Evolutionary conservation across 1,139 yeast genomes (phyloP), one percentile per base, ranked within the genome.

Genomic region (Trichomonascaceae sp.): DNA sequence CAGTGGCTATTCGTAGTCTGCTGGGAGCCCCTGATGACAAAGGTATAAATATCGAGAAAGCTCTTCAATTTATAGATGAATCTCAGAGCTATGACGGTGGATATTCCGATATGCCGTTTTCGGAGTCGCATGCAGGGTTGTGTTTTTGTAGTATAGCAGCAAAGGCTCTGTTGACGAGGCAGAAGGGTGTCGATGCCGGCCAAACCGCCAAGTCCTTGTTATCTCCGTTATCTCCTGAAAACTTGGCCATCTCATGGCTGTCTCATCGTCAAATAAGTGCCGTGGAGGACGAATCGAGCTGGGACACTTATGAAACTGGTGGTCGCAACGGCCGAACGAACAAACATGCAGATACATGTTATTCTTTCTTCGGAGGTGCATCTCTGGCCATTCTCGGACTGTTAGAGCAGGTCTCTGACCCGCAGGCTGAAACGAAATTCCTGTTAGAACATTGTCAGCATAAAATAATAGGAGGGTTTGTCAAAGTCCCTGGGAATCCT

Each of bases 301-400:
- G 61, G 45, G 76, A 74, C 45, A 60, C 60, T 0, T 74, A 70
- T n/a, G 85, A 80, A 60, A 65, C 36, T 36, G 97, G 97, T 1
- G 96, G 95, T 0, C 85, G 89, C 67, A 89, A 90, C 68, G 99
- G 99, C 0, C 75, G 99, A 51, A 82, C 81, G 24, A 89, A 90
- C 66, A 93, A 93, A 67, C 79, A 78, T 52, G 85, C 87, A 3
- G 99, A 93, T 68, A 87, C 96, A 0, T 93, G 99, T 71, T 93
- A 93, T 68, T 81, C 88, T 8, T 93, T 91, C 78, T 93, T 99
- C 99, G 80, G 83, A 50, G 68, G 83, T 9, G 95, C 82, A 1
- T 75, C 89, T 9, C 71, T 90, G 56, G 66, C 67, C 1, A 58
- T 85, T 49, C 68, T 84, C 12, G 68, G 59, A 1, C 57, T 56